Conservation (phyloP, 179 eudicot species). For the Beta lomatogona region DNA sequence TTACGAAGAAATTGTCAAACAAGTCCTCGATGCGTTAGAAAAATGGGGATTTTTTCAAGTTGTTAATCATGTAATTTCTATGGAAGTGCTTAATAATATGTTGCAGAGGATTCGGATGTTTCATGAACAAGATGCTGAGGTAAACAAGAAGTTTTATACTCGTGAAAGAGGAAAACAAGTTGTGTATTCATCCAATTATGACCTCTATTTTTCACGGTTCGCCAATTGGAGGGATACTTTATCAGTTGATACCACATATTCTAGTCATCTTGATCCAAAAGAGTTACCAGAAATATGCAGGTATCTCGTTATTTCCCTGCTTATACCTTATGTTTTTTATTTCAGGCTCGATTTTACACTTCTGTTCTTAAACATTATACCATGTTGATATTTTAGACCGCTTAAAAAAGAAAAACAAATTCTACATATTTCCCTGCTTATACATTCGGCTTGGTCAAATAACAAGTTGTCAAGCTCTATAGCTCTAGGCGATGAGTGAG, state of each 20-base stretch:
- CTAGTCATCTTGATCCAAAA: conserved; percentile 12
- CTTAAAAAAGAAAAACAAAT: no score
- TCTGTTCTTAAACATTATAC: no score
- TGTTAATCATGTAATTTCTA: conserved; percentile 21
- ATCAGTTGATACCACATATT: background rate
- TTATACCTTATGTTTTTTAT: no score
- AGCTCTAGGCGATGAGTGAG: no score
- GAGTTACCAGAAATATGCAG: conserved; percentile 16
- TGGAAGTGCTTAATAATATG: conserved; percentile 14
- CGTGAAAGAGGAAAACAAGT: background rate
- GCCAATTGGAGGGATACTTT: conserved; percentile 34
- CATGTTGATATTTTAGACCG: no score
- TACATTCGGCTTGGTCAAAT: no score
- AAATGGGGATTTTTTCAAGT: conserved; percentile 30
- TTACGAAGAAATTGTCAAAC: background rate
- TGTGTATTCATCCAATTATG: background rate
- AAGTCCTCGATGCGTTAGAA: conserved; percentile 15
- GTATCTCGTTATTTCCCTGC: no score
- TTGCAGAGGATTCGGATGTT: conserved; percentile 11
- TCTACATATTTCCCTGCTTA: no score
- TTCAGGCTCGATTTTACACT: no score
- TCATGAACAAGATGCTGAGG: conserved; percentile 25
- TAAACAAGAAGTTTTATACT: conserved; percentile 7
- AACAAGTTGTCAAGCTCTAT: no score
- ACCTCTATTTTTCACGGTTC: background rate